Conservation (phyloP, 805 yeast genomes). For the Candida namnaoensis region DNA sequence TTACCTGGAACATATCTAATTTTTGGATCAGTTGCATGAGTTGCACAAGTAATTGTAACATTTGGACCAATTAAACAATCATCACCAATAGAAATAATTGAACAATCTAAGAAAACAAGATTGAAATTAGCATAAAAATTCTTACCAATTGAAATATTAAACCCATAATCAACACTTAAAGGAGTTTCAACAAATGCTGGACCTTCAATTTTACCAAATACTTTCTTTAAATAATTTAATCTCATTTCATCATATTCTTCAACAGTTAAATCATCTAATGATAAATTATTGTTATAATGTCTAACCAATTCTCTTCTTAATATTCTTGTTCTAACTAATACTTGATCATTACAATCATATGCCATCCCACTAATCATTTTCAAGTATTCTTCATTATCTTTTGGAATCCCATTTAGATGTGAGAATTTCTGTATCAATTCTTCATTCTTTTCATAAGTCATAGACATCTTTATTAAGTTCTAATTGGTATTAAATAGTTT, state of each 20-base stretch:
- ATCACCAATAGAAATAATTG: slow-evolving; percentile 53
- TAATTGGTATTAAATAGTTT: too few relatives aligned
- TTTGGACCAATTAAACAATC: slow-evolving; percentile 57
- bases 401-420: slow-evolving; percentile 18
- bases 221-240: slow-evolving; percentile 20
- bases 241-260: slow-evolving; percentile 28
- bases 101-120: slow-evolving; percentile 43
- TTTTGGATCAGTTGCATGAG: slow-evolving; percentile 50
- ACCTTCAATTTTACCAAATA: slow-evolving; percentile 40
- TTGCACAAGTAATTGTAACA: slow-evolving; percentile 49
- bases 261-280: slow-evolving; percentile 15
- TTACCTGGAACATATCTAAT: slow-evolving; percentile 22
- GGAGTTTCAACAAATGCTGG: slow-evolving; percentile 46
- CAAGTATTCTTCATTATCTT: slow-evolving; percentile 33
- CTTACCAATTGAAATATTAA: slow-evolving; percentile 48
- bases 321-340: slow-evolving; percentile 17
- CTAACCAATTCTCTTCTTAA: slow-evolving; percentile 18
- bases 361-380: slow-evolving; percentile 45
- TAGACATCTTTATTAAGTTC: too few relatives aligned
- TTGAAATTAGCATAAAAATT: slow-evolving; percentile 55
- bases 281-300: slow-evolving; percentile 16
- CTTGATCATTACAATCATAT: slow-evolving; percentile 26
- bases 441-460: neutral
- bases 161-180: slow-evolving; percentile 58
- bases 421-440: neutral